A percentile compares a stretch with the other conserved stretches of the same genome.
Evolutionary conservation across 768 basidiomycete species (phyloP).

Genomic region (Agaricus sinodeliciosus): DNA sequence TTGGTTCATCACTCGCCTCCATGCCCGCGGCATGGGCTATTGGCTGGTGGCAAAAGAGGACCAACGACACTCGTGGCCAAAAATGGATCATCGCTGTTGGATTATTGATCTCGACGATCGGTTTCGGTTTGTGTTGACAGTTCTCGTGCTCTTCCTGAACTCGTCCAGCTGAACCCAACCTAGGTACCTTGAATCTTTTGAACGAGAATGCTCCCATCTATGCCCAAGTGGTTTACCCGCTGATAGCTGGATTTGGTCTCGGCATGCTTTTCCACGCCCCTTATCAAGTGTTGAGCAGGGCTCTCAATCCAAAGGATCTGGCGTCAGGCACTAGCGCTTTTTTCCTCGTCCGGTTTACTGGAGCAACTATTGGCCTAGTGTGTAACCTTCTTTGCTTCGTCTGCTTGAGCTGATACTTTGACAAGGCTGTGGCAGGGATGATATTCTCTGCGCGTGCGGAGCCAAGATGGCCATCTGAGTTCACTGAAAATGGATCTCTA

Average conservation of each 20-base stretch:
- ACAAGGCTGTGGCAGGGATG: constrained; percentile 69
- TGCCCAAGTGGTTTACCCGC: constrained; percentile 49
- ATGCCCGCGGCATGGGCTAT: constrained; percentile 86
- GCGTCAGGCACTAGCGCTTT: constrained; percentile 82
- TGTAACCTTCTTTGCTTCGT: constrained; percentile 15
- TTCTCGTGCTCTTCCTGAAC: constrained; percentile 5
- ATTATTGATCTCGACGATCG: constrained; percentile 56
- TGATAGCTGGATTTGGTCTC: constrained; percentile 70
- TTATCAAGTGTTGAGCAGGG: constrained; percentile 70
- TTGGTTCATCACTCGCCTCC: constrained; percentile 79
- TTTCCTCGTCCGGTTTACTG: constrained; percentile 83
- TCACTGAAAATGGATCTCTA: constrained; percentile 33
- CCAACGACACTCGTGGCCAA: constrained; percentile 53
- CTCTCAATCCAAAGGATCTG: constrained; percentile 57
- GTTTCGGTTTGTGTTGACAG: constrained; percentile 56
- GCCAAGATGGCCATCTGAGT: constrained; percentile 39
- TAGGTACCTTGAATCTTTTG: constrained; percentile 65
- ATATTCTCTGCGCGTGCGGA: constrained; percentile 55
- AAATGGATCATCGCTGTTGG: constrained; percentile 60
- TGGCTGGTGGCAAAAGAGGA: constrained; percentile 53
- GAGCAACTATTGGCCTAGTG: constrained; percentile 77
- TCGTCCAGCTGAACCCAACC: constrained; percentile 14
- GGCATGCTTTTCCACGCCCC: constrained; percentile 86
- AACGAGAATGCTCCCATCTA: constrained; percentile 40
- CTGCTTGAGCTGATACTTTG: constrained; percentile 13